Percentiles rank a stretch among this genome's conserved stretches.
Conservation (phyloP, 148 eudicot genomes). For the Cornus suecica region DNA sequence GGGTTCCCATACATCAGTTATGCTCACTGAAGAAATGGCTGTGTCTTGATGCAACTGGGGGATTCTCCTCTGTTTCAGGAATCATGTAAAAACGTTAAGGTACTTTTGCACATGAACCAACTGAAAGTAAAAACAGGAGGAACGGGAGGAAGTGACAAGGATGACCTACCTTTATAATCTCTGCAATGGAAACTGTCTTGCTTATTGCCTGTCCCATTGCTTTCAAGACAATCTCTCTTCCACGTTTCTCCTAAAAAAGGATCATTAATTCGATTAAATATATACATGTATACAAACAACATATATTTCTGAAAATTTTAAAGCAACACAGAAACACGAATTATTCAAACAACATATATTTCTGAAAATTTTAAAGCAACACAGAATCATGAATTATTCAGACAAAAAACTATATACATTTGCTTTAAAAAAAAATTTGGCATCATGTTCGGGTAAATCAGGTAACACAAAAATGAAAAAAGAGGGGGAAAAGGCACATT, state of each 20-base stretch:
- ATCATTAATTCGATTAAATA: background rate
- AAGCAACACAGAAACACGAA: background rate
- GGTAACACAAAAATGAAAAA: too few species aligned
- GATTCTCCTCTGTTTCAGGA: conserved; percentile 58
- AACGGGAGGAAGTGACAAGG: background rate
- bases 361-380: too few species aligned
- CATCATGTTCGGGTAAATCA: background rate
- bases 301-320: background rate
- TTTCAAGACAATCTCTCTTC: conserved; percentile 78
- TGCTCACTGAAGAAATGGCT: conserved; percentile 74
- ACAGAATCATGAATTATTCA: too few species aligned
- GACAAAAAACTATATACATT: background rate
- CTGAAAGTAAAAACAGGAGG: background rate
- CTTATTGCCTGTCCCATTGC: conserved; percentile 99
- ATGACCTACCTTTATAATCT: conserved; percentile 66
- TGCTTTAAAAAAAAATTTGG: too few species aligned
- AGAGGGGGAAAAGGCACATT: background rate
- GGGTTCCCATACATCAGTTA: conserved; percentile 91
- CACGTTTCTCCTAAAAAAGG: conserved; percentile 60
- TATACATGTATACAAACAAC: background rate
- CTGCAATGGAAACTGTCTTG: conserved; percentile 90
- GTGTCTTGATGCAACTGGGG: conserved; percentile 84
- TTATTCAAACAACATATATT: background rate
- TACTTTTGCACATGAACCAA: background rate
- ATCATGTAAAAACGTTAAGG: conserved; percentile 4